Base-by-base conservation (phyloP, 1,139 yeast species). In the Pichia terricola region DNA sequence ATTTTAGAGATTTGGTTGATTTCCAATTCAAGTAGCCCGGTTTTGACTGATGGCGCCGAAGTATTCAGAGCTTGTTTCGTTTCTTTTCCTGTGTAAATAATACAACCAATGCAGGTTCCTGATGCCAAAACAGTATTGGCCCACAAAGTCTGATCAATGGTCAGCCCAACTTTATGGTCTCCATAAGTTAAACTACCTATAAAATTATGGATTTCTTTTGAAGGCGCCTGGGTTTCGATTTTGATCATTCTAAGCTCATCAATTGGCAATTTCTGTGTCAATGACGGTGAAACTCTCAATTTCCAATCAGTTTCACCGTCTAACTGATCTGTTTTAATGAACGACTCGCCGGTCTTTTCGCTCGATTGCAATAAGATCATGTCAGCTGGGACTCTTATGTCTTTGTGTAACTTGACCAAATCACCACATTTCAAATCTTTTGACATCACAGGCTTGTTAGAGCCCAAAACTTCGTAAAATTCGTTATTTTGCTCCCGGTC, bases 281-380 rank as follows among this genome's bases (percentile, higher is more conserved):
- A 60, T 8, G 79, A 73, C 43, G 79, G 73, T 0, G 96, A 94
- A 32, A 85, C 68, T 54, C 96, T 70, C 45, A 94, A 69, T 61
- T 94, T 94, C 99, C 99, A 94, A 65, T 94, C 99, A 8, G 99
- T 94, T 62, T 94, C 99, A 56, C 99, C 99, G 62, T 94, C 99
- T 44, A 94, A 69, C 63, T 94, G 99, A 66, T 94, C 99, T 0
- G 99, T 94, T 56, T 94, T 84, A 52, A 94, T 85, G 58, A 94
- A 94, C 1, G 91, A 77, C 61, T 91, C 99, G 5, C 97, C 98
- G 7, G 75, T 72, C 22, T 65, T 61, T 57, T 89, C 96, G 41
- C 89, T 81, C 0, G 96, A 81, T 58, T 87, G 94, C 39, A 94
- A 65, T 34, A 94, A 64, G 3, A 94, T 68, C 78, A 88, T 72